Evolutionary conservation across 2,329 filamentous ascomycete species (phyloP), one percentile per base, ranked within the genome.

Genomic region (Aspergillus ochraceoroseus): DNA sequence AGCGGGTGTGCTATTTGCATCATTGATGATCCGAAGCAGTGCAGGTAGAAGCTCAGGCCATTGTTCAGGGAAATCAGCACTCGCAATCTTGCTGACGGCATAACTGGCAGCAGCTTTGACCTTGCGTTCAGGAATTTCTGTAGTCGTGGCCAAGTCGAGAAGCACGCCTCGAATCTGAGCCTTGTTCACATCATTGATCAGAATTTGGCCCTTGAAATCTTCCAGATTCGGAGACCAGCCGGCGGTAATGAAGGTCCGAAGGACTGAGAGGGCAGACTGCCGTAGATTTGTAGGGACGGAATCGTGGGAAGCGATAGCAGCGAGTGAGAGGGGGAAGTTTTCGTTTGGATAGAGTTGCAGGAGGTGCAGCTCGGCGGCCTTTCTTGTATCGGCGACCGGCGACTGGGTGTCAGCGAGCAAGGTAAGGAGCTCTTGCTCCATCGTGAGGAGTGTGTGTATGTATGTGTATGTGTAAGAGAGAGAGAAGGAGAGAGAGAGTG

Each of bases 401-500:
- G 82, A 82, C 70, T 94, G 87, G 34, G 89, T 94, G 67, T 88
- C 87, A 58, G 83, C 80, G 51, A 98, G 82, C 64, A 96, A 77
- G 66, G 83, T 82, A 56, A 92, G 82, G 66, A 98, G 80, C 73
- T 94, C 83, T 70, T 94, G 83, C 77, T 95, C 89, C 88, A 95
- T 95, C 57, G 59, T 61, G 47, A 43, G 30, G 38, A 30, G 25
- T 33, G 32, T 39, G n/a, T n/a, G n/a, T n/a, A n/a, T n/a, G n/a
- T n/a, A n/a, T n/a, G n/a, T n/a, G n/a, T n/a, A n/a, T n/a, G n/a
- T n/a, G n/a, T n/a, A n/a, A n/a, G n/a, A n/a, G n/a, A n/a, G n/a
- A n/a, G n/a, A n/a, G n/a, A n/a, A n/a, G n/a, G n/a, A n/a, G n/a
- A n/a, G n/a, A n/a, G n/a, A n/a, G n/a, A n/a, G n/a, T n/a, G n/a